A percentile compares a stretch with the other conserved stretches of the same genome.
Conservation (phyloP, 2,329 filamentous ascomycete genomes). For the Diplodia seriata region DNA sequence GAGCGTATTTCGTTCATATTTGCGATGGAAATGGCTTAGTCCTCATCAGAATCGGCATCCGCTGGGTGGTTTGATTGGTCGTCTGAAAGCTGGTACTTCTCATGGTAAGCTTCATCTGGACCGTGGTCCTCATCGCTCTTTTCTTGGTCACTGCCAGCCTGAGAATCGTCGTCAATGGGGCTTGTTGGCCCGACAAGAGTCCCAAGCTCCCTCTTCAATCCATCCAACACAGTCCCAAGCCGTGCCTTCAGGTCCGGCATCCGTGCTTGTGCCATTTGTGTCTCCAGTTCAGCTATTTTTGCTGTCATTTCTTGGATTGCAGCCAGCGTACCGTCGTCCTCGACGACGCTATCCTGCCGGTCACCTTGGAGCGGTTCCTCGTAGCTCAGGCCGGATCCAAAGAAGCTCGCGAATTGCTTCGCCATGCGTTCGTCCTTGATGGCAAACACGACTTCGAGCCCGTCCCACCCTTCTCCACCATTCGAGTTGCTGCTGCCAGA, state of each 20-base stretch:
- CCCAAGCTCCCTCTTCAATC: slow-evolving; percentile 41
- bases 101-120: neutral
- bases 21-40: neutral
- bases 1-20: neutral
- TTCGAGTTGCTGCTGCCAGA: slow-evolving; percentile 30
- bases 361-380: slow-evolving; percentile 52
- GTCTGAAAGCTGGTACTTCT: neutral
- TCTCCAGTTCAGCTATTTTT: slow-evolving; percentile 48
- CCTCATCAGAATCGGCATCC: neutral
- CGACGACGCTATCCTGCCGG: slow-evolving; percentile 46
- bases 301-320: slow-evolving; percentile 41
- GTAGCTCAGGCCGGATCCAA: slow-evolving; percentile 51
- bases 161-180: slow-evolving; percentile 18
- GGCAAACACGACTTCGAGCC: slow-evolving; percentile 64
- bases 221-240: slow-evolving; percentile 42
- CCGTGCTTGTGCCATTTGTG: slow-evolving; percentile 44
- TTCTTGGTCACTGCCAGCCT: neutral
- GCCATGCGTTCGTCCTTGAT: slow-evolving; percentile 62
- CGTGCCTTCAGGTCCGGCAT: slow-evolving; percentile 45
- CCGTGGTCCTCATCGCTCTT: neutral
- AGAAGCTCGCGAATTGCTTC: slow-evolving; percentile 58
- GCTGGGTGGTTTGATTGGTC: too few species aligned
- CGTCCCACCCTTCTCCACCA: slow-evolving; percentile 49
- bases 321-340: slow-evolving; percentile 38
- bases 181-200: slow-evolving; percentile 33